A percentile compares a stretch with the other conserved stretches of the same genome.
phyloP scores from a whole-genome alignment of 257 asterid species.

The Solanum neorickii region DNA sequence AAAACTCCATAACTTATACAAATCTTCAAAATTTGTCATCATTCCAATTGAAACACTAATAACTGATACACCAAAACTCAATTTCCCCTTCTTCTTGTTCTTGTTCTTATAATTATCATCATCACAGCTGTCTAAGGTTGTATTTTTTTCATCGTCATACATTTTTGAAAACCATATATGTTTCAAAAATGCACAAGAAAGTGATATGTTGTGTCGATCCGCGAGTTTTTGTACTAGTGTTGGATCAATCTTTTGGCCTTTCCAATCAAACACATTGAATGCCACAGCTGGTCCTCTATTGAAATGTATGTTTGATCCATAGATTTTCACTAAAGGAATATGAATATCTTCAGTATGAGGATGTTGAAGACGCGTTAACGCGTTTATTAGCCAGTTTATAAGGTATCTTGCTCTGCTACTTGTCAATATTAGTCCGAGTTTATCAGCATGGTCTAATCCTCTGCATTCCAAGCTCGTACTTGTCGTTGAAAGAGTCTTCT shows the following conservation, averaged over 20 bases:
- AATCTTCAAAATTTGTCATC: conserved; percentile 56
- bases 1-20: conserved; percentile 65
- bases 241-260: conserved; percentile 63
- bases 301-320: conserved; percentile 54
- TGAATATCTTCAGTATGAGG: conserved; percentile 56
- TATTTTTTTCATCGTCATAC: conserved; percentile 21
- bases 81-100: conserved; percentile 3
- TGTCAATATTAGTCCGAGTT: conserved; percentile 47
- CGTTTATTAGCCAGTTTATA: conserved; percentile 63
- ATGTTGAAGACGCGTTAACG: conserved; percentile 42
- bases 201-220: conserved; percentile 50
- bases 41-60: conserved; percentile 43
- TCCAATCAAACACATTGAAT: conserved; percentile 78
- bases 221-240: conserved; percentile 66
- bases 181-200: conserved; percentile 42
- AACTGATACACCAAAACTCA: conserved; percentile 26
- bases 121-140: conserved; percentile 4
- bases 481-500: not conserved
- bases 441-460: conserved; percentile 70
- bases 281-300: conserved; percentile 59
- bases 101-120: not conserved
- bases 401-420: conserved; percentile 44
- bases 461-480: conserved; percentile 18
- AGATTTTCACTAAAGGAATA: conserved; percentile 28
- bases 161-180: conserved; percentile 36